Percentiles rank a stretch among this genome's conserved stretches.
Conservation (phyloP, 306 rosid species). For the Rosa chinensis region DNA sequence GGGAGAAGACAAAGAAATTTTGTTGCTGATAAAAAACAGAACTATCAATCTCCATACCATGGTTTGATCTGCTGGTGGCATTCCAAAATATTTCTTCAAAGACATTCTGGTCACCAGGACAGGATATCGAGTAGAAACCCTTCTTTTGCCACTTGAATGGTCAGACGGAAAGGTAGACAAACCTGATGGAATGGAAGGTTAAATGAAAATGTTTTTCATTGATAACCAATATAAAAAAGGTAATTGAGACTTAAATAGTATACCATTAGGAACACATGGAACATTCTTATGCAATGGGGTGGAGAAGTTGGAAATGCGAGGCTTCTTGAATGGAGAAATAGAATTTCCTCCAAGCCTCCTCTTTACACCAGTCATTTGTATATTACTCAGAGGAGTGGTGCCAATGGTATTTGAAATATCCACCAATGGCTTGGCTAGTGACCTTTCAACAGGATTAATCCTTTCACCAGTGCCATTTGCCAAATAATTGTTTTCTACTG, state of each 20-base stretch:
- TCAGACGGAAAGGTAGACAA: constrained; percentile 48
- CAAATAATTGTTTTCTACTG: constrained; percentile 26
- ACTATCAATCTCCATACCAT: constrained; percentile 39
- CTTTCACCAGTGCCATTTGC: constrained; percentile 38
- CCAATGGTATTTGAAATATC: constrained; percentile 64
- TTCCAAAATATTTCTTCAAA: constrained; percentile 58
- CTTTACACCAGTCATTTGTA: constrained; percentile 40
- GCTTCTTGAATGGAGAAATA: constrained; percentile 79
- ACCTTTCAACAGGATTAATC: constrained; percentile 31
- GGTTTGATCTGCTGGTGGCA: constrained; percentile 37
- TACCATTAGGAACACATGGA: constrained; percentile 47
- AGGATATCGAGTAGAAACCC: constrained; percentile 68
- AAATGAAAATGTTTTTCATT: constrained; percentile 21
- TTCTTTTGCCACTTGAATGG: constrained; percentile 47
- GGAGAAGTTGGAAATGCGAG: constrained; percentile 57
- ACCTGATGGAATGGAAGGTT: constrained; percentile 49
- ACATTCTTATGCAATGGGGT: constrained; percentile 46
- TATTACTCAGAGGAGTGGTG: constrained; percentile 30
- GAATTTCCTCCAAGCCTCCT: constrained; percentile 56
- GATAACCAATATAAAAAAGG: constrained; percentile 22
- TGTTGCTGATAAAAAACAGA: constrained; percentile 26
- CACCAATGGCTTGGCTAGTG: constrained; percentile 47
- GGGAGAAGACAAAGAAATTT: constrained; percentile 18
- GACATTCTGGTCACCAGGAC: constrained; percentile 50
- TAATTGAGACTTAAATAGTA: constrained; percentile 1